Base-by-base conservation (phyloP, 2,329 filamentous ascomycete genomes). In the Aspergillus tamarii region DNA sequence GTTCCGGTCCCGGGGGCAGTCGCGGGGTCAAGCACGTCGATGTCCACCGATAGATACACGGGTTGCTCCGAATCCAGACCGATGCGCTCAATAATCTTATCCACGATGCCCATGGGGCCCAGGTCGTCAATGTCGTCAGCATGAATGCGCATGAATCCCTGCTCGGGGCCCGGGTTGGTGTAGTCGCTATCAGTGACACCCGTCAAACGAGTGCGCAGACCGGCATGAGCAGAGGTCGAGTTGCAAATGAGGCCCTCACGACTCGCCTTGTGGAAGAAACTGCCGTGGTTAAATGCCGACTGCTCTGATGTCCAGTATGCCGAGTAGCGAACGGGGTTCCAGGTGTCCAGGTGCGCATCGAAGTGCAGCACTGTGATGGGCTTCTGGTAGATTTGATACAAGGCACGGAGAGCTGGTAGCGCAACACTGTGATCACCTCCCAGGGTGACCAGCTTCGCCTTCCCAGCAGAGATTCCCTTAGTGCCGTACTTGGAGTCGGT, bases 261-360 rank as follows among this genome's bases (percentile, higher is more conserved):
- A 56, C 89, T 89, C 7, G 93, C 93, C 69, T 94, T 86, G 90
- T 92, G 94, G 84, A 96, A 96, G 89, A 96, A 95, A 69, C 88
- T 92, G 5, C 94, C 93, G 77, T 97, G 93, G 73, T 89, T 96
- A 81, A 96, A 95, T 69, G 89, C 86, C 2, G 87, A 85, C 76
- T 92, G 91, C 64, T 87, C 84, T 3, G 84, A 85, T 8, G 82
- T 77, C 93, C 93, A 97, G 61, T 89, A 88, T 19, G 86, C 89
- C 0, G 92, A 91, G 77, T 96, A 96, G 69, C 92, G 79, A 39
- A 77, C 86, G 2, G 92, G 91, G 75, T 94, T 89, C 92, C 92
- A 95, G 2, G 92, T 95, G 74, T 95, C 92, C 2, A 95, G 84
- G 75, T 96, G 92, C 2, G 84, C 88, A 72, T 93, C 91, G 76